Evolutionary conservation across 176 grass and related monocot species (phyloP), one percentile per base, ranked within the genome.

Genomic region (Chloris gayana): DNA sequence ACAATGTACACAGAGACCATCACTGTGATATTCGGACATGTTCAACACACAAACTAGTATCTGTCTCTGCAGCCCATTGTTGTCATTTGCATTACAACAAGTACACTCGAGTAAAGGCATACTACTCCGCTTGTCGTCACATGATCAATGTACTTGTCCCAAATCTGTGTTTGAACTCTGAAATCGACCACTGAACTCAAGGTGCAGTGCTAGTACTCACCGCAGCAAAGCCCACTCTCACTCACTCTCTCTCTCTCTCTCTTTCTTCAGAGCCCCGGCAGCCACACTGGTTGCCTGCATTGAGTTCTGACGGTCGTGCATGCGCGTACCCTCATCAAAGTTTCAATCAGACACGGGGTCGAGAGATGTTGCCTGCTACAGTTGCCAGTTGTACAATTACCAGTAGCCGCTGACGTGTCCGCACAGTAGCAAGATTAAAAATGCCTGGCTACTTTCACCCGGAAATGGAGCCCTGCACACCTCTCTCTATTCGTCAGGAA

Each of bases 301-400:
- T 47, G 84, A 73, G 12, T 19, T 41, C 39, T 69, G 30, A 74
- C 59, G 30, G 11, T 14, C 71, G 31, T 37, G 31, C 7, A 18
- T 38, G 22, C 38, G 68, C 38, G 18, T n/a, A 15, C 21, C 4
- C 39, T 39, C 9, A 49, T 39, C 9, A 49, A 34, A n/a, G 79
- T 31, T 72, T 78, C 80, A 67, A 72, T 78, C 80, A 67, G 80
- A 73, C 67, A 88, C 14, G 67, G 4, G 58, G 77, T 87, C 73
- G 85, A 39, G 47, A 29, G 10, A 61, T 14, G 61, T 68, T 31
- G 74, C 30, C 60, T 31, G 80, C 86, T 88, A 73, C 80, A 83
- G 80, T 76, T n/a, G 8, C 60, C 59, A 77, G 31, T 9, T 34
- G 76, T 73, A 66, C 66, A 14, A 3, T 15, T 10, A 9, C 41